phyloP scores from a whole-genome alignment of 148 eudicot genomes.

The Nepenthes mirabilis region DNA sequence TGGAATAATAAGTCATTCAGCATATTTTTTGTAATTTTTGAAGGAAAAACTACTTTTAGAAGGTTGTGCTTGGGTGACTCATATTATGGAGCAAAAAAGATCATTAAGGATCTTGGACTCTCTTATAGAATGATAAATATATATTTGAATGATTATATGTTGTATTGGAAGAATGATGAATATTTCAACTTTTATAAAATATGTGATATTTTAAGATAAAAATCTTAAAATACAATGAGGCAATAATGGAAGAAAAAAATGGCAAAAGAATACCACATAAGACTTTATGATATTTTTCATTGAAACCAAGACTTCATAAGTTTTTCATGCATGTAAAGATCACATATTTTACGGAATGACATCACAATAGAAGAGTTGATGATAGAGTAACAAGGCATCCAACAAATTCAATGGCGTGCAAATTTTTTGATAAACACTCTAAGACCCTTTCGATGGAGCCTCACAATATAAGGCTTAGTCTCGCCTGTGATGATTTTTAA shows the following conservation, averaged over 20 bases:
- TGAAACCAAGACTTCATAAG: no score
- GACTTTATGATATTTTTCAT: no score
- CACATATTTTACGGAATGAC: background rate
- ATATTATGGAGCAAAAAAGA: background rate
- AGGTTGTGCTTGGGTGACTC: background rate
- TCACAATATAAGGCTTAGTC: background rate
- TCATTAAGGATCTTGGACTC: background rate
- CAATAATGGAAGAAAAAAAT: no score
- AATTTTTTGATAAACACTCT: no score
- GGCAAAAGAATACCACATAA: no score
- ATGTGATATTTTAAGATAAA: slow-evolving; percentile 11
- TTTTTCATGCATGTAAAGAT: background rate
- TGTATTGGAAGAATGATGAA: background rate
- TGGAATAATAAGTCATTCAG: no score
- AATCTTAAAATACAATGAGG: no score
- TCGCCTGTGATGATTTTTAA: background rate
- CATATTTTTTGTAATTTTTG: no score
- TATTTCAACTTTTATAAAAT: background rate
- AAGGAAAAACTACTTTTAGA: background rate
- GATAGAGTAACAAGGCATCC: background rate
- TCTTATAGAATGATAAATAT: background rate
- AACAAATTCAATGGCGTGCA: background rate
- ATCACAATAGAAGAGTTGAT: background rate
- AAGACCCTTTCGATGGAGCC: no score
- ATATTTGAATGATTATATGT: background rate